These are phyloP conservation scores for Phialophora tarda DNA, from an alignment of 2,329 filamentous ascomycete species.

Conservation along the genomic window DNA sequence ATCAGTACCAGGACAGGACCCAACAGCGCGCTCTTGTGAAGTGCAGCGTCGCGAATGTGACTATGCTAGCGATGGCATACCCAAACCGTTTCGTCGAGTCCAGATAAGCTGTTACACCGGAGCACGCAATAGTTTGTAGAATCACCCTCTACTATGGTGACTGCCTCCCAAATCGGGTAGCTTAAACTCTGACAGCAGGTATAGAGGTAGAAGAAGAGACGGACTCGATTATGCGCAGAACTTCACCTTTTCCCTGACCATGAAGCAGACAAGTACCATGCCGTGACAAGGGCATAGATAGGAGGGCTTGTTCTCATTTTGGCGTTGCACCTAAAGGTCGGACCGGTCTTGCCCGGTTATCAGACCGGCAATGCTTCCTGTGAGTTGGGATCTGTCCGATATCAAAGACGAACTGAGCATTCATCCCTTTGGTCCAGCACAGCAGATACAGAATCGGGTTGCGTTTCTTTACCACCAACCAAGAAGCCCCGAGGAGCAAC, in stretches of 20 bases:
- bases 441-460: conserved; percentile 37
- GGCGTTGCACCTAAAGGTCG: not conserved
- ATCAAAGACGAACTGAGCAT: conserved; percentile 37
- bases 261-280: not conserved
- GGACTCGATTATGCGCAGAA: not conserved
- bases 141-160: not conserved
- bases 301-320: not conserved
- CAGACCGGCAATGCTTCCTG: not conserved
- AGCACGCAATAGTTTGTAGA: not conserved
- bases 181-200: not conserved
- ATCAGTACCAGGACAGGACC: conserved; percentile 18
- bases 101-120: conserved; percentile 23
- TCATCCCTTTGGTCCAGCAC: conserved; percentile 36
- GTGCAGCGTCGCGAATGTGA: conserved; percentile 9
- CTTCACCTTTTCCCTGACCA: not conserved
- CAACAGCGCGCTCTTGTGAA: conserved; percentile 23
- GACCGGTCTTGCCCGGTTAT: not conserved
- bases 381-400: conserved; percentile 26
- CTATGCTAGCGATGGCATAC: conserved; percentile 21
- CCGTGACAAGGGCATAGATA: not conserved
- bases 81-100: conserved; percentile 16
- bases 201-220: not conserved
- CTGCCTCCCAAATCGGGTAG: not conserved
- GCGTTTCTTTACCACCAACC: conserved; percentile 31
- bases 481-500: not conserved